Base-by-base conservation (phyloP, 2,329 filamentous ascomycete species). In the Ascochyta lentis region DNA sequence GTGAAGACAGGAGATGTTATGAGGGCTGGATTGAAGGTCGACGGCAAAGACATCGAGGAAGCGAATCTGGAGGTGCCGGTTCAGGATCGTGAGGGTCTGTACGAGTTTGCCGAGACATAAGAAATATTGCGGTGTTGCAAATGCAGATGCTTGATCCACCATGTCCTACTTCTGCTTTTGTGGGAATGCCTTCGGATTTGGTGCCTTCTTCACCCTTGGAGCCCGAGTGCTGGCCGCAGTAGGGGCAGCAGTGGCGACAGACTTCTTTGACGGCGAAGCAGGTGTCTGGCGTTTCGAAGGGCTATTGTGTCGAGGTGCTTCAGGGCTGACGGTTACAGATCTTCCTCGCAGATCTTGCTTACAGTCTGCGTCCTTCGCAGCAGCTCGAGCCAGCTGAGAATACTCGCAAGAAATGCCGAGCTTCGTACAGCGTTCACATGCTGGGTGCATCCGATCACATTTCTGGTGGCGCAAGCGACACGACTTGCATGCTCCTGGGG, bases 1-100 rank as follows among this genome's bases (percentile, higher is more conserved):
- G 92, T 96, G 1, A 86, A 87, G 57, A 87, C 90, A 1, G 95
- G 95, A 2, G 93, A 99, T 78, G 82, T 94, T 29, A 91, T 99
- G 84, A 88, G 84, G 61, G 93, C 91, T 24, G 92, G 92, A 4
- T 82, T 98, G 65, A 87, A 86, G 72, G 86, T 96, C 27, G 82
- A 84, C 54, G 93, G 93, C 34, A 87, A 89, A 80, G 92, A 96
- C 79, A 77, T 98, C 29, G 87, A 92, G 73, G 90, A 96, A 80
- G 91, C 90, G 31, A 88, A 80, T 71, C 90, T 98, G 62, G 90
- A 96, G 79, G 90, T 98, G 29, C 81, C 81, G 15, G 91, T 98
- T 12, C 87, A 89, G 77, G 91, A 96, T 73, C 88, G 89, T 13
- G 87, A 87, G 31, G 87, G 90, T 24, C 83, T 86, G 16, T 97